phyloP scores from a whole-genome alignment of 345 rosid species.

The Citrus sinensis region DNA sequence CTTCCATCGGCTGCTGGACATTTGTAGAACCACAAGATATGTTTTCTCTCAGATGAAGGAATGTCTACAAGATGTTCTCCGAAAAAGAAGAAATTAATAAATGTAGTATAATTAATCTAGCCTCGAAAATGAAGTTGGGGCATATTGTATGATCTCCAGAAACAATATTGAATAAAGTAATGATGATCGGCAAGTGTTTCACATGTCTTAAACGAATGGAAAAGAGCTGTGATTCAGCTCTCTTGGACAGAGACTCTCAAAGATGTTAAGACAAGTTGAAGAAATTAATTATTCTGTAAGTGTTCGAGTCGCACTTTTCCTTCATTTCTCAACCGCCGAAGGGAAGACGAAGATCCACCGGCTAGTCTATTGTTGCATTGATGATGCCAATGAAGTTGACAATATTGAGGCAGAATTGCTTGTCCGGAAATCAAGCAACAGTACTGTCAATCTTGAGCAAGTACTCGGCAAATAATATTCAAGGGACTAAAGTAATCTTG shows the following conservation, averaged over 20 bases:
- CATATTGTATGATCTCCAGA: not conserved
- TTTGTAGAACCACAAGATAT: slow-evolving; percentile 35
- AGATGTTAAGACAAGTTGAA: too few species aligned
- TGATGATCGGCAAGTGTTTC: too few species aligned
- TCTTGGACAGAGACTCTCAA: too few species aligned
- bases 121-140: slow-evolving; percentile 19
- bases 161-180: too few species aligned
- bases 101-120: not conserved
- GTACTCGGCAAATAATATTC: not conserved
- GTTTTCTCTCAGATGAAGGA: slow-evolving; percentile 32
- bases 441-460: slow-evolving; percentile 8
- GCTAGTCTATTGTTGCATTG: slow-evolving; percentile 21
- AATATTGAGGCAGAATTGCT: not conserved
- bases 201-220: too few species aligned
- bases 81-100: slow-evolving; percentile 25
- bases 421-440: slow-evolving; percentile 9
- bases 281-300: not conserved
- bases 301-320: slow-evolving; percentile 29
- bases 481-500: slow-evolving; percentile 17
- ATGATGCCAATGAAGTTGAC: slow-evolving; percentile 13
- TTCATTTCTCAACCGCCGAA: slow-evolving; percentile 2
- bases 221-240: too few species aligned
- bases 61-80: slow-evolving; percentile 26
- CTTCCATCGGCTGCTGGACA: slow-evolving; percentile 8
- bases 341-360: slow-evolving; percentile 6